These are phyloP conservation scores for Fomitopsis serialis DNA, from an alignment of 768 basidiomycete species.

Conservation along the genomic window DNA sequence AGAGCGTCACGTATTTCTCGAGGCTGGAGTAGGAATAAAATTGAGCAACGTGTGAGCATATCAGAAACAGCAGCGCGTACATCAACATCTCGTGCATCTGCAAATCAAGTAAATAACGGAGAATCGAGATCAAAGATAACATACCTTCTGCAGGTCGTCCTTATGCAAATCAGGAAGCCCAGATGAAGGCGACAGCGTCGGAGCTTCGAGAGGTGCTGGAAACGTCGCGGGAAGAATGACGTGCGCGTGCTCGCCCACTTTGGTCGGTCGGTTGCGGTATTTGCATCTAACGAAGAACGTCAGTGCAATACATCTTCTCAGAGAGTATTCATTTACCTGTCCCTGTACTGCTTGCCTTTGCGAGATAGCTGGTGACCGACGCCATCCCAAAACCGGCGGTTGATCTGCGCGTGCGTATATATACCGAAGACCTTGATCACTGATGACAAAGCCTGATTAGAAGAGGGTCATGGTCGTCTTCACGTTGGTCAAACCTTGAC, in stretches of 20 bases:
- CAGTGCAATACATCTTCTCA: too few species aligned
- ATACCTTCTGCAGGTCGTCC: slow-evolving; percentile 43
- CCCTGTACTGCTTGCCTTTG: slow-evolving; percentile 45
- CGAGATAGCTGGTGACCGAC: slow-evolving; percentile 34
- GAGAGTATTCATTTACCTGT: slow-evolving; percentile 42
- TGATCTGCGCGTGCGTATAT: slow-evolving; percentile 41
- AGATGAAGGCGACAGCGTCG: slow-evolving; percentile 1
- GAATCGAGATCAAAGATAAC: not conserved
- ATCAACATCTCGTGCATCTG: slow-evolving; percentile 58
- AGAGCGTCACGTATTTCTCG: slow-evolving; percentile 22
- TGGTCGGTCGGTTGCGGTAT: slow-evolving; percentile 30
- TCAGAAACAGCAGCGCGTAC: slow-evolving; percentile 27
- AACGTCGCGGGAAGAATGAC: slow-evolving; percentile 47
- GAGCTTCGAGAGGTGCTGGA: slow-evolving; percentile 27
- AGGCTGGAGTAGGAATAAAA: slow-evolving; percentile 9
- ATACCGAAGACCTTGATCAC: slow-evolving; percentile 45
- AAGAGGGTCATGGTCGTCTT: not conserved
- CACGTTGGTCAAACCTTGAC: slow-evolving; percentile 24
- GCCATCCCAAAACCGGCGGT: slow-evolving; percentile 39
- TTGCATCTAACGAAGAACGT: too few species aligned
- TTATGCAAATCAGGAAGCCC: slow-evolving; percentile 31
- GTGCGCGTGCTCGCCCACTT: slow-evolving; percentile 27
- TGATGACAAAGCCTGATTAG: slow-evolving; percentile 10
- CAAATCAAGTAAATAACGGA: not conserved
- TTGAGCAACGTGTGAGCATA: not conserved